Base-by-base conservation (phyloP, 2,329 filamentous ascomycete genomes). In the Aspergillus sp. region DNA sequence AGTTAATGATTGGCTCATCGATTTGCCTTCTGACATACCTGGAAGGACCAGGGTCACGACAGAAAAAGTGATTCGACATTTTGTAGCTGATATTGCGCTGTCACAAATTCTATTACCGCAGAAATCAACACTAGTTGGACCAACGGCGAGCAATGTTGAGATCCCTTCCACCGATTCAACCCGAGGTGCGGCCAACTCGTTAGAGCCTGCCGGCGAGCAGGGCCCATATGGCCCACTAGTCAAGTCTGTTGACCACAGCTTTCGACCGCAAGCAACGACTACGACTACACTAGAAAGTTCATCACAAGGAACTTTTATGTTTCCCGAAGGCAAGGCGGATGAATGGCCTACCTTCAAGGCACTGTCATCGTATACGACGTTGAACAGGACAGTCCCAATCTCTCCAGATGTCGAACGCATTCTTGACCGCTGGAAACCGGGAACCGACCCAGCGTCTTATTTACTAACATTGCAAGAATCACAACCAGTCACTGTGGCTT, bases 11-110 rank as follows among this genome's bases (percentile, higher is more conserved):
- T 77, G 75, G 74, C 58, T 78, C 19, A 68, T 69, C 12, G 65
- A 53, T 34, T 59, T 77, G 33, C 66, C 72, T 4, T 62, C 61
- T 6, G 59, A 66, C 11, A 70, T 76, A 57, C 72, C 75, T 6
- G 68, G 68, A n/a, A 67, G 66, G 40, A 68, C 73, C n/a, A 67
- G 75, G 37, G 67, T 75, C 1, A 64, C 65, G 47, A 78, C 77
- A 59, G 75, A 77, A 56, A 73, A 66, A 58, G 57, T 69, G 9
- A 72, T 77, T 46, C 69, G 75, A 41, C 66, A 63, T 5, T 56
- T 77, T 47, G 66, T 72, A 20, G 69, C 68, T 13, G 74, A 78
- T 56, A 57, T 78, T n/a, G 62, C 68, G 24, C 56, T 77, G 19
- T 66, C 74, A 51, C 66, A 67, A n/a, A 60, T 76, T n/a, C 53